Evolutionary conservation across 140 eudicot genomes (phyloP), one percentile per base, ranked within the genome.

Genomic region (Anethum foeniculum): DNA sequence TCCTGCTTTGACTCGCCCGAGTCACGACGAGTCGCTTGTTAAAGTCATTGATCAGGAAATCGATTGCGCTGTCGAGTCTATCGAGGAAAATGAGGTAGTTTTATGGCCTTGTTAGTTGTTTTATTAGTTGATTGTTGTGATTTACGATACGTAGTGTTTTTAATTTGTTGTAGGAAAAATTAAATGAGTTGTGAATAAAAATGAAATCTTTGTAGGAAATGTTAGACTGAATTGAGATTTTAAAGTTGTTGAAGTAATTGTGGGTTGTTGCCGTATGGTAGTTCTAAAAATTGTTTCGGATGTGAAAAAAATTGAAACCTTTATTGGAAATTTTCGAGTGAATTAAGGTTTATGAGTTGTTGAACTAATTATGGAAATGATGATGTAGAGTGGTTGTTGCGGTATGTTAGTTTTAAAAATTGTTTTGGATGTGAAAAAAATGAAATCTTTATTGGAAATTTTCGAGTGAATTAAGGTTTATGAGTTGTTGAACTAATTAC

Each of bases 31-130:
- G 36, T 62, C 71, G 36, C 90, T 93, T 38, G 58, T 91, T 76
- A 78, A 81, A 62, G 85, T 87, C 48, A 76, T 93, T 12, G 89
- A 89, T 8, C 76, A 85, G 3, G 97, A 93, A 87, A 87, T 93
- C 65, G 65, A 62, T 27, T 86, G 87, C 84, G 86, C 94, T 21
- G 87, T 81, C 65, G 98, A 90, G 47, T 79, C 91, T 75, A 80
- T 85, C 44, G 88, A 80, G 1, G 28, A 4, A 10, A 79, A 47
- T 34, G 84, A 82, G 92, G 94, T 91, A 13, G 46, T 62, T 51
- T 3, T 36, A 14, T 60, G 6, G 32, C 15, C 39, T 71, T 30
- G 25, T 34, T 16, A 25, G 9, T 60, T 60, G 12, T 58, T 58
- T 52, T 52, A 1, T 6, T 19, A 19, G 23, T 19, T 54, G 64